These are phyloP conservation scores for Ophiostoma novo-ulmi DNA, from an alignment of 2,329 filamentous ascomycete genomes.

Conservation along the genomic window DNA sequence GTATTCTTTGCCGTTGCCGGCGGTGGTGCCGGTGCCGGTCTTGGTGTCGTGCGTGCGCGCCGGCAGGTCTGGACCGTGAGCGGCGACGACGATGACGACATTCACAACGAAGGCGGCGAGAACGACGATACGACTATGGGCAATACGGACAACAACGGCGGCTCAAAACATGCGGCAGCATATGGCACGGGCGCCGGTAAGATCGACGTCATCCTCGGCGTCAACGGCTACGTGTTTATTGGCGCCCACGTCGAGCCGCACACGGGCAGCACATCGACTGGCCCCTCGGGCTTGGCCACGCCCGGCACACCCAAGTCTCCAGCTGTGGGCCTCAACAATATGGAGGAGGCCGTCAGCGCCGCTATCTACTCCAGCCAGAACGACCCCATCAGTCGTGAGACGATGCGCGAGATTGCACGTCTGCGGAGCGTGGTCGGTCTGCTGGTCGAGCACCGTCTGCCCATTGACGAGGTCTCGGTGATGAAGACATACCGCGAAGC, in stretches of 20 bases:
- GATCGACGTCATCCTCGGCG: slow-evolving; percentile 82
- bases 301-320: slow-evolving; percentile 40
- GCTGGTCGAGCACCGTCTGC: slow-evolving; percentile 73
- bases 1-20: slow-evolving; percentile 79
- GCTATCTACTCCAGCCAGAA: slow-evolving; percentile 95
- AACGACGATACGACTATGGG: slow-evolving; percentile 65
- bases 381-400: slow-evolving; percentile 69
- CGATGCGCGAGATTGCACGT: slow-evolving; percentile 81
- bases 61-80: slow-evolving; percentile 84
- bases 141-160: not conserved
- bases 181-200: slow-evolving; percentile 47
- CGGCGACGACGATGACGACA: slow-evolving; percentile 42
- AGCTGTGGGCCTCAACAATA: slow-evolving; percentile 61
- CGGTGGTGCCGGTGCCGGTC: slow-evolving; percentile 76
- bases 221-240: slow-evolving; percentile 92
- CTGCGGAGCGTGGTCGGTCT: slow-evolving; percentile 76
- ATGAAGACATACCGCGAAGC: slow-evolving; percentile 76
- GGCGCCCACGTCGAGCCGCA: slow-evolving; percentile 42
- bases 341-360: slow-evolving; percentile 81
- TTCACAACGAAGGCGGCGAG: slow-evolving; percentile 59
- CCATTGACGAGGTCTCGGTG: slow-evolving; percentile 87
- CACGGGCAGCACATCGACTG: slow-evolving; percentile 27
- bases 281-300: slow-evolving; percentile 45
- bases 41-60: slow-evolving; percentile 76
- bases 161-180: slow-evolving; percentile 15